Conservation (phyloP, 2,329 filamentous ascomycete species). For the Penicillium sp. region DNA sequence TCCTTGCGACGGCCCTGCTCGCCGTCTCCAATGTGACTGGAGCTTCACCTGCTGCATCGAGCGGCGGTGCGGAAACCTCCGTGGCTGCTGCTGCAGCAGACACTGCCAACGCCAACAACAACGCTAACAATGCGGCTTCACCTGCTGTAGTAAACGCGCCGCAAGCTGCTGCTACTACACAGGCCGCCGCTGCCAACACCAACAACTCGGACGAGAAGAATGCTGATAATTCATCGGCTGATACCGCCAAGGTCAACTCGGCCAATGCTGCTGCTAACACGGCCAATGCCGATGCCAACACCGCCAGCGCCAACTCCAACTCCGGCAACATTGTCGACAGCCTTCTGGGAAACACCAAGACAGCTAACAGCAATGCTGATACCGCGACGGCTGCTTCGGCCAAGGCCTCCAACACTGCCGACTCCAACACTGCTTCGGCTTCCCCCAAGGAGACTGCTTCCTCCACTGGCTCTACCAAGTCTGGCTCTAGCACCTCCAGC, state of each 20-base stretch:
- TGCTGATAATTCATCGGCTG: not conserved
- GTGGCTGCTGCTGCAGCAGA: slow-evolving; percentile 1
- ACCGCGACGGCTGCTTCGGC: slow-evolving; percentile 1
- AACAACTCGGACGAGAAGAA: slow-evolving; percentile 1
- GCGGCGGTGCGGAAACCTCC: not conserved
- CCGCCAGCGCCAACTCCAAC: slow-evolving; percentile 1
- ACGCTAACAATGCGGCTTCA: not conserved
- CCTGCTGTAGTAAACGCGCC: not conserved
- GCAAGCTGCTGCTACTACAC: slow-evolving; percentile 7
- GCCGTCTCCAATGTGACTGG: slow-evolving; percentile 22
- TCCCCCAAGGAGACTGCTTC: slow-evolving; percentile 8
- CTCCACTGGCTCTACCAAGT: slow-evolving; percentile 14
- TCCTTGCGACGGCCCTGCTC: slow-evolving; percentile 26
- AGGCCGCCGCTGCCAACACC: slow-evolving; percentile 1
- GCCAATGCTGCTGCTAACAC: slow-evolving; percentile 8
- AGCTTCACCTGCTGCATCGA: slow-evolving; percentile 18
- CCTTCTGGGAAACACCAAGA: slow-evolving; percentile 4
- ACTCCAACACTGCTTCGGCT: not conserved
- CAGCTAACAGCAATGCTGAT: slow-evolving; percentile 5
- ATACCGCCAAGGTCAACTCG: slow-evolving; percentile 4
- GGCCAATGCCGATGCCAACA: slow-evolving; percentile 6
- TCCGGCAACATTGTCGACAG: not conserved
- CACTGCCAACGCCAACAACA: slow-evolving; percentile 11
- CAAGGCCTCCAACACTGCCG: not conserved
- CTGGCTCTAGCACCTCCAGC: slow-evolving; percentile 4